phyloP scores from a whole-genome alignment of 2,329 filamentous ascomycete species.

The Nigrograna mackinnonii region DNA sequence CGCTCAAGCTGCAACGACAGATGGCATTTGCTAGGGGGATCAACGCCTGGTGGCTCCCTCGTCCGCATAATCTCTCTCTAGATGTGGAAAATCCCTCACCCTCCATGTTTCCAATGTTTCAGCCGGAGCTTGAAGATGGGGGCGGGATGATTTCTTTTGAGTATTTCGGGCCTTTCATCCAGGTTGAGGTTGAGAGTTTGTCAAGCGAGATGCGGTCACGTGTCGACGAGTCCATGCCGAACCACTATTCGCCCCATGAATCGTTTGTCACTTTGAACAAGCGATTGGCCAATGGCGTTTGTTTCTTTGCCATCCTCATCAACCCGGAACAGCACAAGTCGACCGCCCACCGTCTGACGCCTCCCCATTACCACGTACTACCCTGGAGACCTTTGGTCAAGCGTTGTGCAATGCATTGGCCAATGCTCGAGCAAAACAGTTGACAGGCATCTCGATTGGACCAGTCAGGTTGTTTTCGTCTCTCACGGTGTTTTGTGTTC shows the following conservation, averaged over 20 bases:
- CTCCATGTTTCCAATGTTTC: constrained; percentile 40
- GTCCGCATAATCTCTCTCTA: constrained; percentile 47
- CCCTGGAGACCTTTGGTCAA: constrained; percentile 19
- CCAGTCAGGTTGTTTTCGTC: constrained; percentile 15
- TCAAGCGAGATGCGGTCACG: constrained; percentile 43
- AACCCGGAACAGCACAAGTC: constrained; percentile 23
- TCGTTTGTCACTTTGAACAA: constrained; percentile 24
- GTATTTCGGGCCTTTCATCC: constrained; percentile 34
- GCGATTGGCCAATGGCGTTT: constrained; percentile 33
- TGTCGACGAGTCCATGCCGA: constrained; percentile 38
- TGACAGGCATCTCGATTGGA: constrained; percentile 23
- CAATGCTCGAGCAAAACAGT: constrained; percentile 17
- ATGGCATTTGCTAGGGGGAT: constrained; percentile 47
- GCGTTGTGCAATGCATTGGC: constrained; percentile 29
- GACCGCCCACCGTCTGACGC: constrained; percentile 20
- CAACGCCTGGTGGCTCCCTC: constrained; percentile 48
- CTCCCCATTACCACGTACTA: constrained; percentile 15
- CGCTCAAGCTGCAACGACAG: constrained; percentile 47
- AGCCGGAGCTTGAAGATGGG: constrained; percentile 24
- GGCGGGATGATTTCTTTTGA: constrained; percentile 28
- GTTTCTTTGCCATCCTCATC: constrained; percentile 20
- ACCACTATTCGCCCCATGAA: constrained; percentile 29
- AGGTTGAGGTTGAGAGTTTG: constrained; percentile 36
- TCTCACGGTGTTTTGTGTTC: constrained; percentile 18
- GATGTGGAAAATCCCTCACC: constrained; percentile 43